phyloP scores from a whole-genome alignment of 2,329 filamentous ascomycete genomes.

The Magnaporthales sp. region DNA sequence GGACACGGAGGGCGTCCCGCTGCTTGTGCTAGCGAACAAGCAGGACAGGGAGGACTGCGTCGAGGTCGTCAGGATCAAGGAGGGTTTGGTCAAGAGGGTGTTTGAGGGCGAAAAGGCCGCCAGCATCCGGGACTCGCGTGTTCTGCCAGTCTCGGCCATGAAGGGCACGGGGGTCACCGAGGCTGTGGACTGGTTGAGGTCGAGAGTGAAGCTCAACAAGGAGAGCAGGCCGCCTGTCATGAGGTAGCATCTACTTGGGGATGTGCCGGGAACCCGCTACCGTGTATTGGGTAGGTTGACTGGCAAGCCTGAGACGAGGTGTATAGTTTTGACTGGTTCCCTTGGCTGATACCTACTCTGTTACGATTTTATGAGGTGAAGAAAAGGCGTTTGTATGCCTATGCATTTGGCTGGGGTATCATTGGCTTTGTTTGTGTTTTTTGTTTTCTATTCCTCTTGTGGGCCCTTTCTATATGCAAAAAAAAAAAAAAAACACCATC shows the following conservation, averaged over 20 bases:
- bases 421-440: slow-evolving; percentile 2
- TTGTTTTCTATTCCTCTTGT: not conserved
- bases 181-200: slow-evolving; percentile 94
- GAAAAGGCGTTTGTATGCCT: not conserved
- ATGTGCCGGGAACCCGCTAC: not conserved
- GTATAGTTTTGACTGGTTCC: not conserved
- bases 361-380: not conserved
- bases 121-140: slow-evolving; percentile 80
- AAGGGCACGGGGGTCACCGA: slow-evolving; percentile 81
- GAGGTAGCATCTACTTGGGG: slow-evolving; percentile 48
- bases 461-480: slow-evolving; percentile 2
- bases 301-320: not conserved
- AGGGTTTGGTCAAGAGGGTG: slow-evolving; percentile 88
- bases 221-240: slow-evolving; percentile 86
- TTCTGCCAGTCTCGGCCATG: slow-evolving; percentile 85
- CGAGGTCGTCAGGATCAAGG: slow-evolving; percentile 95
- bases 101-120: slow-evolving; percentile 88
- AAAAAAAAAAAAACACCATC: slow-evolving; percentile 4
- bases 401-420: slow-evolving; percentile 3
- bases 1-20: slow-evolving; percentile 83
- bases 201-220: slow-evolving; percentile 92
- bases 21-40: slow-evolving; percentile 92
- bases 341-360: not conserved
- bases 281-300: not conserved
- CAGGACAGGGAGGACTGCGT: slow-evolving; percentile 96